Evolutionary conservation across 139 green algal genomes (phyloP), one percentile per base, ranked within the genome.

Genomic region (Chlamydomonas sphaeroides): DNA sequence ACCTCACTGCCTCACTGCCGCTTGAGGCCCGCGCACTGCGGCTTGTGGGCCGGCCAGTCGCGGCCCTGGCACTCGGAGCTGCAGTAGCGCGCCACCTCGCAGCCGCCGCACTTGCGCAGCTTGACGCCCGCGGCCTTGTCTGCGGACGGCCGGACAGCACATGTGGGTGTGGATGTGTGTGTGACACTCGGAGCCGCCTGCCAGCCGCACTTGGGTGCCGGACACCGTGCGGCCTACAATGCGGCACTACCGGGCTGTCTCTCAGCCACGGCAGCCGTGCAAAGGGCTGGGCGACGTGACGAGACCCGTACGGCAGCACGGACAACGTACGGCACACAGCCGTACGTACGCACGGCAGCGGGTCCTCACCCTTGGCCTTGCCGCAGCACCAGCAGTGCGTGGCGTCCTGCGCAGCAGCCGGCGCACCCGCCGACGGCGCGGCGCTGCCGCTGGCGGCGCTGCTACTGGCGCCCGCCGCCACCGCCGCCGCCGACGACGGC

Each of bases 311-410:
- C n/a, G n/a, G n/a, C n/a, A n/a, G n/a, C n/a, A n/a, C n/a, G n/a
- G n/a, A n/a, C 6, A 65, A 6, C 18, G 11, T n/a, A 30, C 18
- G 57, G 18, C 28, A 21, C 57, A 65, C 28, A 17, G 6, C 21
- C 57, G 25, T n/a, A 65, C 21, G n/a, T n/a, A n/a, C 21, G 25
- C 57, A 65, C 57, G 57, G 20, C n/a, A 33, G 7, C 57, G 17
- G 15, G 7, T 65, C 30, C 49, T 66, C 42, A 53, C 45, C 45
- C 45, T 53, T 53, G 45, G 45, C 45, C 45, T 53, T 53, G 32
- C 70, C 70, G 49, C 70, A 78, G 6, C 5, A 25, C 70, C 70
- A 78, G 70, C 70, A 78, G 33, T 49, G 49, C 32, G 49, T 49
- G 18, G 23, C 42, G 70, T 66, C 49, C 8, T 49, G 70, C 68